Conservation (phyloP, 768 basidiomycete genomes). For the Mrakia frigida region DNA sequence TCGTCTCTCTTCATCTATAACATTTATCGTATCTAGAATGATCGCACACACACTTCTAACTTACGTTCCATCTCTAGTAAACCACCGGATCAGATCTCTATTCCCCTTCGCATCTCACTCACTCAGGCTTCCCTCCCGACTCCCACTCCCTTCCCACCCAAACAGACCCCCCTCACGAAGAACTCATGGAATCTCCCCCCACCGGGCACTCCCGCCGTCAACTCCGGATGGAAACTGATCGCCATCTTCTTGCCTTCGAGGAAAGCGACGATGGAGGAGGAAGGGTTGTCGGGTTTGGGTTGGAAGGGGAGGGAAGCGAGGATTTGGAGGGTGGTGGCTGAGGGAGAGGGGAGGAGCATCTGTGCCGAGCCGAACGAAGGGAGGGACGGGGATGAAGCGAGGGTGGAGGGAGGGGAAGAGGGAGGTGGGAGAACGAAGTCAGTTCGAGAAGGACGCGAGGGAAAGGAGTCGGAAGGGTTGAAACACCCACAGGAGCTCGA, state of each 20-base stretch:
- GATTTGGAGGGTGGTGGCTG: conserved; percentile 8
- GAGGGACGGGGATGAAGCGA: background rate
- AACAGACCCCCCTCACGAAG: conserved; percentile 19
- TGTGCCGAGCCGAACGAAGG: background rate
- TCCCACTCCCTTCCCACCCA: conserved; percentile 12
- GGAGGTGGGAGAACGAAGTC: conserved; percentile 13
- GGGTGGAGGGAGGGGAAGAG: too few relatives aligned
- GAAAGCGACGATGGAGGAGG: conserved; percentile 27
- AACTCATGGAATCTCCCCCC: conserved; percentile 23
- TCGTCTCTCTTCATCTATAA: too few relatives aligned
- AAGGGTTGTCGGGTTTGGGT: conserved; percentile 1
- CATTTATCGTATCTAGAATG: too few relatives aligned
- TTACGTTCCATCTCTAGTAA: too few relatives aligned
- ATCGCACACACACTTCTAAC: too few relatives aligned
- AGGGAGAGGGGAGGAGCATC: background rate
- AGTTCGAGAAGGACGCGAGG: background rate
- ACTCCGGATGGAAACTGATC: conserved; percentile 27
- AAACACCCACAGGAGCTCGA: conserved; percentile 29
- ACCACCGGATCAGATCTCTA: too few relatives aligned
- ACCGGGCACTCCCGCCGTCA: conserved; percentile 8
- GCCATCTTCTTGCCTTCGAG: conserved; percentile 26
- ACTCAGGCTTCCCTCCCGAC: too few relatives aligned
- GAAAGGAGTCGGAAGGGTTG: background rate
- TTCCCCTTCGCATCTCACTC: too few relatives aligned
- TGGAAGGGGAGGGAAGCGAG: conserved; percentile 29